Conservation (phyloP, 176 grass and related monocot species). For the Phoenix roebelenii region DNA sequence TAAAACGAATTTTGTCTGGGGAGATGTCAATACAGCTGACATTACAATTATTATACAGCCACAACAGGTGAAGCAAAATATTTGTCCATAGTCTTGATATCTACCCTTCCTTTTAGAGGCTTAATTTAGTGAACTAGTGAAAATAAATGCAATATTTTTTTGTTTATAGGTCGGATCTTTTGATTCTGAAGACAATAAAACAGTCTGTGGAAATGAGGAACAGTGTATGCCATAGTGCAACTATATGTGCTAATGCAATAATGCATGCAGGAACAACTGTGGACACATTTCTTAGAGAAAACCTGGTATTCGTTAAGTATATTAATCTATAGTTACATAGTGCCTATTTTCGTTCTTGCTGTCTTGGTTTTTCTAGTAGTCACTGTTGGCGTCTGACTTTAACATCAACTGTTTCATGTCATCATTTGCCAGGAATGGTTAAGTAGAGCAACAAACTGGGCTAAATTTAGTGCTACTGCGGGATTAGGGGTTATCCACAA, state of each 20-base stretch:
- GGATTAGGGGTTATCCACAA: slow-evolving; percentile 96
- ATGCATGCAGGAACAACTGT: slow-evolving; percentile 99
- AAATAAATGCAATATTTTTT: slow-evolving; percentile 7
- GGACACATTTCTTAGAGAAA: slow-evolving; percentile 97
- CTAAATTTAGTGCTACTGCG: slow-evolving; percentile 94
- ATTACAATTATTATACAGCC: slow-evolving; percentile 92
- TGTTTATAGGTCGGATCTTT: slow-evolving; percentile 72
- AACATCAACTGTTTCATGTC: neutral
- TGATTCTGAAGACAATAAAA: slow-evolving; percentile 98
- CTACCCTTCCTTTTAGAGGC: no score
- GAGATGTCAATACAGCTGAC: slow-evolving; percentile 89
- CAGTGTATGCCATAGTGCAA: slow-evolving; percentile 97
- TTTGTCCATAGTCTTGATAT: slow-evolving; percentile 1
- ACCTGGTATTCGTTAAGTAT: slow-evolving; percentile 43
- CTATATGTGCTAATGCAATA: slow-evolving; percentile 94
- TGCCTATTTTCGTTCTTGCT: no score
- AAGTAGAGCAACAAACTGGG: slow-evolving; percentile 98
- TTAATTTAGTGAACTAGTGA: no score
- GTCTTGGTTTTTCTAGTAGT: no score
- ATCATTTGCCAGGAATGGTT: slow-evolving; percentile 73
- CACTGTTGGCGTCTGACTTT: neutral
- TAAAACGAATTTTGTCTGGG: slow-evolving; percentile 95
- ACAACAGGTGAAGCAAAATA: slow-evolving; percentile 53
- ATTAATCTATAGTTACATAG: no score
- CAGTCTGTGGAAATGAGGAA: slow-evolving; percentile 99